These are phyloP conservation scores for Cymbopogon citratus DNA, from an alignment of 176 grass and related monocot genomes.

Conservation along the genomic window DNA sequence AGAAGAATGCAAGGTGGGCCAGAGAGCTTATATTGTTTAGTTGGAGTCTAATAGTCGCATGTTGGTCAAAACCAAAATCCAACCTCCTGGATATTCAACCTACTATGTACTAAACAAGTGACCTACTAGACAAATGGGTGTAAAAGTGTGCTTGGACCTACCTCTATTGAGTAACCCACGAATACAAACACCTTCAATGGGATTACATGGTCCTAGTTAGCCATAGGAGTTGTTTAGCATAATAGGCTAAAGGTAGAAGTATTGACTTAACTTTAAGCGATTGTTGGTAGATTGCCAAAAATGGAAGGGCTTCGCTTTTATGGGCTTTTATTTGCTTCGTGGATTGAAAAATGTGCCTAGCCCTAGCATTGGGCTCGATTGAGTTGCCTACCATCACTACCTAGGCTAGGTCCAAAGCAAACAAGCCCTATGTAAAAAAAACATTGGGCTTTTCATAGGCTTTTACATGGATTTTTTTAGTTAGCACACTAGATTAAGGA, in stretches of 20 bases:
- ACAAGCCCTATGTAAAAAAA: not conserved
- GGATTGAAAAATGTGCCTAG: not conserved
- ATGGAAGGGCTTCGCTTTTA: not conserved
- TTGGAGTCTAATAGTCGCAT: not conserved
- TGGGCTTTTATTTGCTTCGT: not conserved
- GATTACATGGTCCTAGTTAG: not conserved
- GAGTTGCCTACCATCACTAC: fast-evolving
- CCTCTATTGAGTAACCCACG: too few relatives aligned
- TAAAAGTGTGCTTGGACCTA: not conserved
- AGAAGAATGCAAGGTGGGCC: not conserved
- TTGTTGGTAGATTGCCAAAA: not conserved
- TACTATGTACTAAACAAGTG: too few relatives aligned
- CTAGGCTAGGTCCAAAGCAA: not conserved
- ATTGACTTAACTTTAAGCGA: not conserved
- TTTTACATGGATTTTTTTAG: not conserved
- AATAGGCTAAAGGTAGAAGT: not conserved
- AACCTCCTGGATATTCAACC: too few relatives aligned
- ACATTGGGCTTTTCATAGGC: not conserved
- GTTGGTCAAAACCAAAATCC: not conserved
- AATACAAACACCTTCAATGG: too few relatives aligned
- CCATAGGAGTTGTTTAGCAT: not conserved
- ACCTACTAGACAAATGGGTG: not conserved
- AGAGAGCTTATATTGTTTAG: not conserved
- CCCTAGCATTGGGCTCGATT: not conserved
- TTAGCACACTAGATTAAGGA: not conserved